Evolutionary conservation across 2,329 filamentous ascomycete species (phyloP).

Genomic region (Nemania abortiva): DNA sequence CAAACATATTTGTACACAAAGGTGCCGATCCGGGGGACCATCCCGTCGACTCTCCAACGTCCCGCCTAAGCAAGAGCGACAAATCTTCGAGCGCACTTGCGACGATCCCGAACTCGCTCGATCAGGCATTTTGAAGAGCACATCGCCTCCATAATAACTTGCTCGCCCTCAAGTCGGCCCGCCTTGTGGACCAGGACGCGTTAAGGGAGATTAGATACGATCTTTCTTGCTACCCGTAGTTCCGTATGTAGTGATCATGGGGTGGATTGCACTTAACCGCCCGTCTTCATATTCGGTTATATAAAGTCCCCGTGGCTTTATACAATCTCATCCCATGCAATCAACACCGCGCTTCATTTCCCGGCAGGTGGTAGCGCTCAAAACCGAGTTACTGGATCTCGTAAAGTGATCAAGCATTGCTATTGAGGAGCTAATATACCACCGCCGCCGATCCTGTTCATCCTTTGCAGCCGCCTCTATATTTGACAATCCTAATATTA

Average conservation of each 20-base stretch:
- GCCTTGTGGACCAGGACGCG: slow-evolving; percentile 13
- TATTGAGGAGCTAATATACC: not conserved
- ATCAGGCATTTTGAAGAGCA: slow-evolving; percentile 26
- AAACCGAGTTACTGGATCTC: not conserved
- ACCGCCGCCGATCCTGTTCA: not conserved
- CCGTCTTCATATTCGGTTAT: slow-evolving; percentile 3
- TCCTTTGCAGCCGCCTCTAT: not conserved
- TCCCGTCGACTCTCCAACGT: slow-evolving; percentile 3
- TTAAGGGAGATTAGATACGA: not conserved
- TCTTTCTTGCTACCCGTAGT: slow-evolving; percentile 19
- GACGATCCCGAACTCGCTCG: not conserved
- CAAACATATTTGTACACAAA: slow-evolving; percentile 17
- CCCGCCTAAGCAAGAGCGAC: not conserved
- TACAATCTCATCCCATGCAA: not conserved
- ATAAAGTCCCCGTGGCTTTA: slow-evolving; percentile 2
- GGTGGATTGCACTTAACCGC: not conserved
- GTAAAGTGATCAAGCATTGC: not conserved
- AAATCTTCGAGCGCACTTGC: not conserved
- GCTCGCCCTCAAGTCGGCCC: slow-evolving; percentile 5
- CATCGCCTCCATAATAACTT: slow-evolving; percentile 20
- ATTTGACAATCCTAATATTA: not conserved
- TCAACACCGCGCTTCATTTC: not conserved
- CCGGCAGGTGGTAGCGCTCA: not conserved
- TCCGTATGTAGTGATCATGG: slow-evolving; percentile 19
- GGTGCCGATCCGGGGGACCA: slow-evolving; percentile 31